These are phyloP conservation scores for Eimeria praecox DNA, from an alignment of 169 alveolate species.

Conservation along the genomic window DNA sequence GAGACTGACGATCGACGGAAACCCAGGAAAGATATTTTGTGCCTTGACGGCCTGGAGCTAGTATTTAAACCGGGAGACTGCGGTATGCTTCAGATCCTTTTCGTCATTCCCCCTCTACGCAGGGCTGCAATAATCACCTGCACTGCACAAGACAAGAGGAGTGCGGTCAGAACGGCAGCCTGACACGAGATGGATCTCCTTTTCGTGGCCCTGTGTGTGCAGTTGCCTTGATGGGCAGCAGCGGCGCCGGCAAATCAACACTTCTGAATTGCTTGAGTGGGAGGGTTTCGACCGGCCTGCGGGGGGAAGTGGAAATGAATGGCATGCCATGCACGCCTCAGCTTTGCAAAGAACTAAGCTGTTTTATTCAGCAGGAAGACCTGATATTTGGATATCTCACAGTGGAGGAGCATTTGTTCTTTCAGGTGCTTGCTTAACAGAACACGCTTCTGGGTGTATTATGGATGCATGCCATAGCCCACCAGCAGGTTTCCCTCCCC, in stretches of 20 bases:
- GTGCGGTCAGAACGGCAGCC: background rate
- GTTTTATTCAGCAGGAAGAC: slow-evolving; percentile 93
- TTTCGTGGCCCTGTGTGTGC: slow-evolving; percentile 27
- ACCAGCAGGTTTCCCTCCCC: background rate
- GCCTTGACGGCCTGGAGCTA: slow-evolving; percentile 67
- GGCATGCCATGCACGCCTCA: slow-evolving; percentile 80
- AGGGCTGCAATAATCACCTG: background rate
- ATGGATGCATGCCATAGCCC: background rate
- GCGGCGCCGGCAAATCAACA: slow-evolving; percentile 93
- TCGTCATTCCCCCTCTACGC: background rate
- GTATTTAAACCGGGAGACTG: slow-evolving; percentile 77
- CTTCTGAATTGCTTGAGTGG: slow-evolving; percentile 85
- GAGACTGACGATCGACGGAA: background rate
- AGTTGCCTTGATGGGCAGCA: slow-evolving; percentile 91
- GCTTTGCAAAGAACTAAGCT: slow-evolving; percentile 85
- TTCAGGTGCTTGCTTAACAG: slow-evolving; percentile 46
- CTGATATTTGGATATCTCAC: slow-evolving; percentile 89
- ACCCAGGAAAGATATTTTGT: slow-evolving; percentile 12
- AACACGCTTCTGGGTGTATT: background rate
- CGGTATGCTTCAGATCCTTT: slow-evolving; percentile 13
- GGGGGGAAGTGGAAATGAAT: slow-evolving; percentile 80
- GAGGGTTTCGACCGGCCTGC: slow-evolving; percentile 79
- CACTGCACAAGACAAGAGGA: background rate
- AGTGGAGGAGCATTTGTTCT: slow-evolving; percentile 86
- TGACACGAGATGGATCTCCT: background rate